Base-by-base conservation (phyloP, 1,284 basidiomycete species). In the Puccinia triticina region DNA sequence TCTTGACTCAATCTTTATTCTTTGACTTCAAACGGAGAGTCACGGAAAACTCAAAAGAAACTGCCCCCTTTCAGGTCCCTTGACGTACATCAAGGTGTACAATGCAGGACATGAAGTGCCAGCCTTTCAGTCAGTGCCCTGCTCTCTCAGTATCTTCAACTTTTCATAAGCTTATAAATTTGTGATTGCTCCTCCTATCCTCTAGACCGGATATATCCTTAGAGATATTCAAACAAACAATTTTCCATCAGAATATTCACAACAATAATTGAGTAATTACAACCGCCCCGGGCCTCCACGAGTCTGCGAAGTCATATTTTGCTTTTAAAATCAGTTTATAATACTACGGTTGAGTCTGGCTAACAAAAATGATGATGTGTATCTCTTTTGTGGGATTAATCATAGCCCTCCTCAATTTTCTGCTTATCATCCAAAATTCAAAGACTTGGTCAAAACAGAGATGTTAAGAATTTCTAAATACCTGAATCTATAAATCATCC, bases 101-200 rank as follows among this genome's bases (percentile, higher is more conserved):
- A 61, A 67, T 57, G 81, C 81, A 29, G 81, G 81, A 37, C 81
- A 82, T 40, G 64, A 71, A 57, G 81, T 82, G 3, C 46, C 81
- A 50, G 61, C 81, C 16, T 82, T 76, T 53, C 64, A 76, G 81
- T 82, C 32, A 59, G 81, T 74, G 18, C 53, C 48, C 14, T n/a
- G 14, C n/a, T 48, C n/a, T 37, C 43, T 64, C 32, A 14, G 0
- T 21, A 32, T 0, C 14, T 50, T 64, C 14, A n/a, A 29, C 1
- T 50, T 46, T 11, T 11, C 34, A 2, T 32, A 21, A 77, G 40
- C 48, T 67, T 26, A 78, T n/a, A 26, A 48, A 16, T 73, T 55
- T 23, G 29, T 73, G 26, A 21, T 53, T 73, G n/a, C 29, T 18
- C 50, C 14, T 73, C 3, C 23, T 29, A 29, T 53, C 29, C 0